Percentiles rank a stretch among this genome's conserved stretches.
These are phyloP conservation scores for Coemansia sp. DNA, from an alignment of 192 early-diverging fungal genomes.

Conservation along the genomic window DNA sequence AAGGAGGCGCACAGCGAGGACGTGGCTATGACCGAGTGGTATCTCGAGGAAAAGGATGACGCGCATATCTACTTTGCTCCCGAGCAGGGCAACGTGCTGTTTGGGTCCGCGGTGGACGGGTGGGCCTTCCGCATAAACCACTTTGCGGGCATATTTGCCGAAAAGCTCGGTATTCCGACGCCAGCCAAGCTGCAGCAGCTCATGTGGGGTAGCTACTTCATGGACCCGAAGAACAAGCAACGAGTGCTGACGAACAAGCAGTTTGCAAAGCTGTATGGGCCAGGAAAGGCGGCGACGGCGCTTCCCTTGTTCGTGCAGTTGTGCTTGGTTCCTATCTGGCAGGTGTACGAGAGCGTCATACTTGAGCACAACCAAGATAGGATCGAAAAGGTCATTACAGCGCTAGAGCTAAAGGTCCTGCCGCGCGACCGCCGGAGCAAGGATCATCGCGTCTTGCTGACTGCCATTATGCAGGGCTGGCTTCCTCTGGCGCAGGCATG, in stretches of 20 bases:
- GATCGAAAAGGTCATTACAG: constrained; percentile 89
- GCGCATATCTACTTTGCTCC: constrained; percentile 95
- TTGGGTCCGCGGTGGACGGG: constrained; percentile 93
- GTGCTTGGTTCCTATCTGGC: constrained; percentile 92
- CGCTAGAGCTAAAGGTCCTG: constrained; percentile 84
- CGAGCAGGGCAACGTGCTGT: constrained; percentile 94
- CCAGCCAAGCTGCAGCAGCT: constrained; percentile 66
- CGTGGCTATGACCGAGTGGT: constrained; percentile 68
- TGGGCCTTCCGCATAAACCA: constrained; percentile 97
- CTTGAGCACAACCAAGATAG: constrained; percentile 72
- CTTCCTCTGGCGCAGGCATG: constrained; percentile 88
- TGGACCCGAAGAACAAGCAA: constrained; percentile 94
- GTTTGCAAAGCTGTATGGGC: constrained; percentile 69
- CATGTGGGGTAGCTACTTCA: constrained; percentile 97
- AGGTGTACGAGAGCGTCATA: constrained; percentile 82
- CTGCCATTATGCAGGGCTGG: constrained; percentile 92
- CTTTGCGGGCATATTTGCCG: constrained; percentile 90
- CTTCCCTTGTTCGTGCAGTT: constrained; percentile 95
- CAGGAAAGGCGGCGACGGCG: constrained; percentile 29
- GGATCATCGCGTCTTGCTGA: constrained; percentile 72
- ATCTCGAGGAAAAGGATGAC: constrained; percentile 89
- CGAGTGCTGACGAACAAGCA: constrained; percentile 82
- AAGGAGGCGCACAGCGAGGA: constrained; percentile 57
- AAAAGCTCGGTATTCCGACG: constrained; percentile 64
- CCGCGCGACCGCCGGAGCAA: constrained; percentile 89